Evolutionary conservation across 805 yeast genomes (phyloP), one percentile per base, ranked within the genome.

Genomic region (Zygosaccharomyces bailii): DNA sequence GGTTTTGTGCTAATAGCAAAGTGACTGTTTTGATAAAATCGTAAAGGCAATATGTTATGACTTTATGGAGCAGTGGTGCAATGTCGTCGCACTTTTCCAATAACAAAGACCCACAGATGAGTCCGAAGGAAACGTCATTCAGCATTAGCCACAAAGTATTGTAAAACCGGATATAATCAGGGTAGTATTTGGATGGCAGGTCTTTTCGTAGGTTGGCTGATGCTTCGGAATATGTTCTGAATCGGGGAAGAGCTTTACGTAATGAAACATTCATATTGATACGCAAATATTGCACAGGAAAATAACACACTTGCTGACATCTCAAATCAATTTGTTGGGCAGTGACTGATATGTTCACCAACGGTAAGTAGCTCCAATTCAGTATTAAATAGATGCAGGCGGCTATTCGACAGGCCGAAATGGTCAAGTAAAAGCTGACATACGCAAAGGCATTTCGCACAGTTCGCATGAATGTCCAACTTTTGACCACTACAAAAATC

Each of bases 71-170:
- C 1, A 71, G 45, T 18, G 57, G 58, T 31, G 73, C 66, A 10
- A 79, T 63, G 4, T 66, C 20, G 0, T 53, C 60, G 46, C 66
- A 61, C 42, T 67, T 68, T 4, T 70, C 76, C 18, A 66, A 54
- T 3, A 83, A 46, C 1, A 76, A 52, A 8, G 79, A 69, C 0
- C 82, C 74, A 0, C 86, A 50, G 0, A 83, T 70, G 6, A 78
- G 57, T 0, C 99, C 99, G 27, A 90, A 61, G 1, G 90, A 71
- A 5, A 86, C 60, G 61, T 93, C 99, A 61, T 93, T 91, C 4
- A 81, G 63, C 0, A 88, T 82, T 13, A 93, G 69, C 98, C 98
- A 93, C 1, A 90, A 49, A 1, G 90, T 82, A 57, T 95, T 95
- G 69, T 87, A 88, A 49, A 91, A 78, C 46, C 82, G 73, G 55